These are phyloP conservation scores for Crithidia expoeki DNA, from an alignment of 208 protist species.

Conservation along the genomic window DNA sequence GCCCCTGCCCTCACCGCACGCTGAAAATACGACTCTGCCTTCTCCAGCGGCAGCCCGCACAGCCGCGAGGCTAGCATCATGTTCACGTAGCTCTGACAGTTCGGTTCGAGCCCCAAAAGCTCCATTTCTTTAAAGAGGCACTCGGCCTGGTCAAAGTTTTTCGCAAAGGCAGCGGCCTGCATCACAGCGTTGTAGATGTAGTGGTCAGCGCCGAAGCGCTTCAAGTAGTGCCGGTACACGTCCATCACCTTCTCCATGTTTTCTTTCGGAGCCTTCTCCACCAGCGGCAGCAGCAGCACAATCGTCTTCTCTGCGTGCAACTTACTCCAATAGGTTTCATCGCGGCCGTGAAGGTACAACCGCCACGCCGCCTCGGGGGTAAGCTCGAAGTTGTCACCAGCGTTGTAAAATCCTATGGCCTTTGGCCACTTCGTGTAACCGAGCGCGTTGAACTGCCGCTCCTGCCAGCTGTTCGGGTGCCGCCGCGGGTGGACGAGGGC, in stretches of 20 bases:
- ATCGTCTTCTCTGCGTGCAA: conserved; percentile 88
- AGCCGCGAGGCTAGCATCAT: conserved; percentile 89
- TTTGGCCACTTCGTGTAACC: conserved; percentile 93
- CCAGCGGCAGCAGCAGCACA: conserved; percentile 75
- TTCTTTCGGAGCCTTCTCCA: conserved; percentile 68
- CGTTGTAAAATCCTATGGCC: conserved; percentile 90
- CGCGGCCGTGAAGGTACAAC: conserved; percentile 63
- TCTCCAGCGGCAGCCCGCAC: conserved; percentile 55
- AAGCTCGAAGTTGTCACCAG: conserved; percentile 91
- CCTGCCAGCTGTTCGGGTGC: conserved; percentile 88
- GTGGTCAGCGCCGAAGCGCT: conserved; percentile 87
- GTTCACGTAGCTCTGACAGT: conserved; percentile 91
- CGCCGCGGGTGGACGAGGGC: conserved; percentile 81
- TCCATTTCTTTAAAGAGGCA: conserved; percentile 79
- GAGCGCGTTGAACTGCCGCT: conserved; percentile 77
- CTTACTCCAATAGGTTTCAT: conserved; percentile 77
- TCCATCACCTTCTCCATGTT: conserved; percentile 78
- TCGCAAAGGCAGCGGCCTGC: conserved; percentile 87
- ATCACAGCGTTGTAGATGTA: conserved; percentile 94
- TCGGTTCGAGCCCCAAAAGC: conserved; percentile 71
- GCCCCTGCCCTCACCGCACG: conserved; percentile 66
- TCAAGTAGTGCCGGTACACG: conserved; percentile 86
- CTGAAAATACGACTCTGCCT: conserved; percentile 74
- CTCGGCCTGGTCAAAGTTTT: conserved; percentile 70
- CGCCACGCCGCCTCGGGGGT: conserved; percentile 83